Evolutionary conservation across 305 asterid species (phyloP), one percentile per base, ranked within the genome.

Genomic region (Rubia tinctorum): DNA sequence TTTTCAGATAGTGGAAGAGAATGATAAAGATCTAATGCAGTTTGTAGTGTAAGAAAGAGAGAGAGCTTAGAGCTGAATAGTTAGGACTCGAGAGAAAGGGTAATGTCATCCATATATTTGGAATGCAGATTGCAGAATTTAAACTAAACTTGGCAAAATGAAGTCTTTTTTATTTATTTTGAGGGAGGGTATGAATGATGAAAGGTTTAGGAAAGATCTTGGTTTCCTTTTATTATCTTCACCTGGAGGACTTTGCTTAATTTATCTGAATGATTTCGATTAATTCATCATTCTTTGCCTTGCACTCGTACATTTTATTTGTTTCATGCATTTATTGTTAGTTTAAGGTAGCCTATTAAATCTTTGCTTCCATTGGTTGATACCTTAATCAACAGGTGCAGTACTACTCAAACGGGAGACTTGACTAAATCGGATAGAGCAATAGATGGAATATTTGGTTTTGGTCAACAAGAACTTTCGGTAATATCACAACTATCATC

Each of bases 371-470:
- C 40, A 11, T 61, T 60, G 67, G 62, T 69, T 65, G 64, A 20
- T 78, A 59, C 75, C 66, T 65, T 70, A 55, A 82, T 80, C 71
- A 75, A 83, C 88, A 93, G 98, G 84, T 93, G 98, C 83, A 93
- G 98, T 76, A 93, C 96, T 77, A 84, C 92, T 42, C 84, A 83
- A 73, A 85, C 80, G 51, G 98, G 97, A 47, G 96, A 86, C 85
- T 80, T 93, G 81, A 89, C 93, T 72, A 93, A 88, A 79, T 80
- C 96, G 74, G 94, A 90, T 72, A 87, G 90, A 83, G 97, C 98
- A 71, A 88, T 93, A 81, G 98, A 93, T 82, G 98, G 98, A 66
- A 91, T 93, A 71, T 84, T 93, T 65, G 97, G 98, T 74, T 91
- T 93, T 82, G 98, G 98, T 56, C 91, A 83, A 80, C 90, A 87